Base-by-base conservation (phyloP, 2,329 filamentous ascomycete species). In the Calonectria hongkongensis region DNA sequence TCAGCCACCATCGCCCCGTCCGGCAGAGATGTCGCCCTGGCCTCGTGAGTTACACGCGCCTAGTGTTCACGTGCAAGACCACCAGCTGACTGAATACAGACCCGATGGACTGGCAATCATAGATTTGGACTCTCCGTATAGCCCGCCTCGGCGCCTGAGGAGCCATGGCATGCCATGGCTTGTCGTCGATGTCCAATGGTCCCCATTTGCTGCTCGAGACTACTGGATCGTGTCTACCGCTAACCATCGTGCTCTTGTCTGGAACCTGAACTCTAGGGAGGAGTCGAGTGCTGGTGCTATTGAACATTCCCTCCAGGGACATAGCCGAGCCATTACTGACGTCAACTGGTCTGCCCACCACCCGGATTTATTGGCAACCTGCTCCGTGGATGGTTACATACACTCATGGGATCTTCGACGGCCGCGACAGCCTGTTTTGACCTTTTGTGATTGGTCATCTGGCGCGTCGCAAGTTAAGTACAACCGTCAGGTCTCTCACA, bases 111-210 rank as follows among this genome's bases (percentile, higher is more conserved):
- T 98, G 68, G 93, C 96, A 81, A 95, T 98, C 77, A 96, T 98
- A 80, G 96, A 98, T 79, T 88, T 98, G 58, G 96, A 98, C 85
- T 95, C 93, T 13, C 95, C 95, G 0, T 97, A 95, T 82, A 97
- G 94, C 72, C 93, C 94, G 12, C 96, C 96, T 21, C 93, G 95
- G 21, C 93, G 95, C 79, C 89, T 98, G 60, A 90, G 89, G 78
- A 94, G 94, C 74, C 95, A 98, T 84, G 94, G 95, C 68, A 92
- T 95, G 51, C 94, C 95, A n/a, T 98, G 96, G 95, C 92, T 98
- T 65, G 96, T 98, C 6, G 95, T 96, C 13, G 96, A 98, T 83
- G 96, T 98, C 36, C 96, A 98, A 84, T 98, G 96, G 96, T 98
- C 95, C 13, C 96, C 96, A 0, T 98, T 98, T 82, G 94, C 96